Conservation (phyloP, 2,329 filamentous ascomycete genomes). For the Rhytidhysteron rufulum region DNA sequence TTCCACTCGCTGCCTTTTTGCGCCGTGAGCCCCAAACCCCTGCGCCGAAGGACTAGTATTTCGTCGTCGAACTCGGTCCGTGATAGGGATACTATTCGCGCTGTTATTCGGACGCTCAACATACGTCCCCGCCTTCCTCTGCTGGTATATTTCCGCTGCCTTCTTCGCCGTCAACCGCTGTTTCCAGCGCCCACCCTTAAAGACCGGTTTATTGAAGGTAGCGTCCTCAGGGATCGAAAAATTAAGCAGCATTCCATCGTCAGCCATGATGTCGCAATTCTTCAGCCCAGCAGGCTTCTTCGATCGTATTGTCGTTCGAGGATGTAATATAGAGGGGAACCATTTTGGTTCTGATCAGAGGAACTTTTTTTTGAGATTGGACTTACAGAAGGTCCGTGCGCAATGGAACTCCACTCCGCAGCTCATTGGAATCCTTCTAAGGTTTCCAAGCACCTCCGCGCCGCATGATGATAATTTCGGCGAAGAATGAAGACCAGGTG, state of each 20-base stretch:
- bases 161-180: constrained; percentile 81
- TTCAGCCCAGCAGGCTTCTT: constrained; percentile 3
- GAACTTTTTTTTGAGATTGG: background rate
- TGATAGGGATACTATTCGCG: background rate
- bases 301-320: background rate
- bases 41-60: background rate
- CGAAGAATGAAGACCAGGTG: constrained; percentile 21
- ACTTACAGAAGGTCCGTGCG: background rate
- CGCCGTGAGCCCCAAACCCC: constrained; percentile 8
- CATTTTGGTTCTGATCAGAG: background rate
- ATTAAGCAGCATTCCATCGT: constrained; percentile 93
- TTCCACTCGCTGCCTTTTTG: constrained; percentile 32
- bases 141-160: constrained; percentile 53
- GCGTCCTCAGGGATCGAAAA: constrained; percentile 73
- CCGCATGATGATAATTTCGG: constrained; percentile 18
- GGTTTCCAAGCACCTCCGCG: too few relatives aligned
- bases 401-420: too few relatives aligned
- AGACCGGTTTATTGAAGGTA: constrained; percentile 58
- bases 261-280: constrained; percentile 65
- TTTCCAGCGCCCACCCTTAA: constrained; percentile 91
- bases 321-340: background rate
- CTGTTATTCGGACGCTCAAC: constrained; percentile 29
- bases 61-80: constrained; percentile 10
- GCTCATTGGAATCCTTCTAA: too few relatives aligned
- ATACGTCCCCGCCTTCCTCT: constrained; percentile 22